Conservation (phyloP, 768 basidiomycete species). For the Dentipellis fragilis region DNA sequence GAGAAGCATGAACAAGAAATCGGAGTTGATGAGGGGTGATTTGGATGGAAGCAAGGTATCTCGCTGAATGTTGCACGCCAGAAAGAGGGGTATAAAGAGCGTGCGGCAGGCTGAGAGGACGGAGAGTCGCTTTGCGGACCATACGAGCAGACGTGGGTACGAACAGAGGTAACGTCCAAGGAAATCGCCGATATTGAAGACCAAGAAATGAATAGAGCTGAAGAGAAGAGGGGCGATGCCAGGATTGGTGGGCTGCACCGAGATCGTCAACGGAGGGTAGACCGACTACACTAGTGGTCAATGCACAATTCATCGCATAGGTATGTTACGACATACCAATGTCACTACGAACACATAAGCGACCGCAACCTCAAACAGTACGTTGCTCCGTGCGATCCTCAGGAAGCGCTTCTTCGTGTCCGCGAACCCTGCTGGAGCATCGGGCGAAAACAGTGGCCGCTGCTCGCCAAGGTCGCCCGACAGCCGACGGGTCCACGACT, state of each 20-base stretch:
- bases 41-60: constrained; percentile 18
- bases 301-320: background rate
- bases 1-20: constrained; percentile 64
- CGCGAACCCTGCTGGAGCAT: constrained; percentile 13
- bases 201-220: constrained; percentile 64
- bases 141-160: constrained; percentile 53
- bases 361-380: constrained; percentile 60
- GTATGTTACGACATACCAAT: constrained; percentile 39
- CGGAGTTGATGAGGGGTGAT: constrained; percentile 54
- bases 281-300: constrained; percentile 46
- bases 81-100: constrained; percentile 76
- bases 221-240: constrained; percentile 75
- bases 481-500: constrained; percentile 11
- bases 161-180: constrained; percentile 60
- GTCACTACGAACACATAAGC: constrained; percentile 73
- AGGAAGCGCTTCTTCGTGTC: constrained; percentile 35
- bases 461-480: constrained; percentile 24
- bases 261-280: constrained; percentile 79
- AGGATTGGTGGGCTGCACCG: constrained; percentile 57
- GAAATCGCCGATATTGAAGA: constrained; percentile 68
- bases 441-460: constrained; percentile 27
- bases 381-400: constrained; percentile 53
- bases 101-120: constrained; percentile 58
- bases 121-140: constrained; percentile 57
- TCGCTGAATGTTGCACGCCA: constrained; percentile 79